Base-by-base conservation (phyloP, 768 basidiomycete species). In the Obba rivulosa region DNA sequence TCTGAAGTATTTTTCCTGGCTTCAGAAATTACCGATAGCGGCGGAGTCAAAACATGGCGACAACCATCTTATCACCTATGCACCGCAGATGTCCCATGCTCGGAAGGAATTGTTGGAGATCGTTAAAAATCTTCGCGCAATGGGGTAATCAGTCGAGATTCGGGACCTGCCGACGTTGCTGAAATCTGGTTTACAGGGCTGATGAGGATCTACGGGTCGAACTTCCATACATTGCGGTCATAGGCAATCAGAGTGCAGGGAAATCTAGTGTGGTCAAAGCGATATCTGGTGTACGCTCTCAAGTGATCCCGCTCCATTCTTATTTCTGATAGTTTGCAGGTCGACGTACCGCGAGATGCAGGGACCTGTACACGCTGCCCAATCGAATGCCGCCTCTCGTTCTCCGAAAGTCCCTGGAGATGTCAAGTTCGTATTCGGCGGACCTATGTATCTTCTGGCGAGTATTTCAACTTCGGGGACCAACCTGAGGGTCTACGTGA, bases 201-300 rank as follows among this genome's bases (percentile, higher is more conserved):
- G 71, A 77, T 58, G 64, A 63, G 3, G 70, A 75, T 20, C 57
- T 78, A 10, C n/a, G n/a, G n/a, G n/a, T n/a, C n/a, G 75, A 79
- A 47, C 59, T 79, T 4, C 76, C 78, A 8, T 62, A 74, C 8
- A 73, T 79, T 38, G 71, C 70, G 17, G 74, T 77, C 36, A 75
- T 77, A 34, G 77, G 77, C 13, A 76, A 75, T 38, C 79, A 79
- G 57, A 72, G 70, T 41, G 74, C 76, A 7, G 79, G 70, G 3
- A 74, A 74, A 54, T 73, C 71, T 1, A 69, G 68, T 38, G 63
- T 78, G 8, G 74, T 78, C 1, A 77, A 78, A 53, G 72, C 77
- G 1, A 75, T 79, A 18, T 72, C 71, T 10, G 73, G 72, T 13
- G 73, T 75, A 50, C 17, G 16, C 17, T 39, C 17, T 8, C 8